Base-by-base conservation (phyloP, 164 flowering plant species). In the Macadamia tetraphylla region DNA sequence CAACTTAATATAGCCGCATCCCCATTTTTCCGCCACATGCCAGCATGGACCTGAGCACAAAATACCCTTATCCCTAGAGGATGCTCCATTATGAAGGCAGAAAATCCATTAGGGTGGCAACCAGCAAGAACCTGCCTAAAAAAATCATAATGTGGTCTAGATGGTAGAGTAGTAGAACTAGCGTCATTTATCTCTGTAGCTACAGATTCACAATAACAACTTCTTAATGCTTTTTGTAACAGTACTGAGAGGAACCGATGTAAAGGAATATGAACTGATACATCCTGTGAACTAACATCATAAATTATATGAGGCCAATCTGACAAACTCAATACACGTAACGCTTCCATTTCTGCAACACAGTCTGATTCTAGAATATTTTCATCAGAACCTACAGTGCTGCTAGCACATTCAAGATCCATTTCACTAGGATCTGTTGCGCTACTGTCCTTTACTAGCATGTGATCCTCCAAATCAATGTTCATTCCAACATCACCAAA, bases 21-120 rank as follows among this genome's bases (percentile, higher is more conserved):
- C 40, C 96, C 97, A 84, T 92, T 89, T 73, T 78, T 88, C 67
- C 89, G 78, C 99, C 99, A 92, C 97, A 95, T 91, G 62, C 97
- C 99, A 77, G 97, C 98, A 76, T 75, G 87, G 65, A 92, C 94
- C 75, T 95, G 72, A 60, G 96, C 90, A 82, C 92, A 89, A 73
- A 95, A 95, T 65, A 88, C 99, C 77, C 93, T 87, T 69, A 83
- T 81, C 43, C 88, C 89, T 31, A 95, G 68, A 65, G 94, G 94
- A 79, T 95, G 93, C 75, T 95, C 98, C 99, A 95, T 89, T 55
- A 92, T 61, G 73, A 81, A 86, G 56, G 87, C 88, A 62, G 98
- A 91, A 80, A 92, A 92, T 29, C 96, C 98, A 76, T 68, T 58
- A 32, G 97, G 89, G 67, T 91, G 93, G 77, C 87, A 89, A 29